Evolutionary conservation across 1,139 yeast species (phyloP).

Genomic region (Taphrina flavorubra): DNA sequence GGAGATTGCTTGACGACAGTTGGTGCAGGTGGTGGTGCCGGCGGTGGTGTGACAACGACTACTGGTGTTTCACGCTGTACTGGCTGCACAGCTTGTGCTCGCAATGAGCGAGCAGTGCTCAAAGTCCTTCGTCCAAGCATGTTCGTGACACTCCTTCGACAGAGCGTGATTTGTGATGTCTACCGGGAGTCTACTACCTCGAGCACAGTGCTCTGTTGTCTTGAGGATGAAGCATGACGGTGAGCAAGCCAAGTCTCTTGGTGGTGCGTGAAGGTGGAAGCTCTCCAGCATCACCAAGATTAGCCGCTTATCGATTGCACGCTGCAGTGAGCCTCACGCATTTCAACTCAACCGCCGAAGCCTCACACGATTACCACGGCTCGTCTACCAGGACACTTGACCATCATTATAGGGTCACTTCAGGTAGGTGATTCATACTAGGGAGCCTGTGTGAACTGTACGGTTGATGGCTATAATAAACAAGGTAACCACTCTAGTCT

Average conservation of each 20-base stretch:
- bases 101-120: conserved; percentile 12
- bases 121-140: conserved; percentile 20
- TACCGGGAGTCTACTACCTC: too few relatives aligned
- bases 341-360: conserved; percentile 3
- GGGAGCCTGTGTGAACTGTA: too few relatives aligned
- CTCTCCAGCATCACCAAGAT: not conserved
- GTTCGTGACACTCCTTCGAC: too few relatives aligned
- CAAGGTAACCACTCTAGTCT: not conserved
- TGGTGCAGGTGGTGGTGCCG: conserved; percentile 32
- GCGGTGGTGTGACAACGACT: conserved; percentile 12
- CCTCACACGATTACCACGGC: not conserved
- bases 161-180: too few relatives aligned
- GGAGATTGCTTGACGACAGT: conserved; percentile 27
- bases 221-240: too few relatives aligned
- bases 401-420: too few relatives aligned
- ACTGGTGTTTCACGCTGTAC: conserved; percentile 25
- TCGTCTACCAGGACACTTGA: too few relatives aligned
- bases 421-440: too few relatives aligned
- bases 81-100: conserved; percentile 23
- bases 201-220: too few relatives aligned
- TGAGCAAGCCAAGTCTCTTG: too few relatives aligned
- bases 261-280: not conserved
- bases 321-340: too few relatives aligned
- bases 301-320: conserved; percentile 6
- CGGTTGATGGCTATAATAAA: not conserved